These are phyloP conservation scores for Piloderma croceum DNA, from an alignment of 768 basidiomycete genomes.

Conservation along the genomic window DNA sequence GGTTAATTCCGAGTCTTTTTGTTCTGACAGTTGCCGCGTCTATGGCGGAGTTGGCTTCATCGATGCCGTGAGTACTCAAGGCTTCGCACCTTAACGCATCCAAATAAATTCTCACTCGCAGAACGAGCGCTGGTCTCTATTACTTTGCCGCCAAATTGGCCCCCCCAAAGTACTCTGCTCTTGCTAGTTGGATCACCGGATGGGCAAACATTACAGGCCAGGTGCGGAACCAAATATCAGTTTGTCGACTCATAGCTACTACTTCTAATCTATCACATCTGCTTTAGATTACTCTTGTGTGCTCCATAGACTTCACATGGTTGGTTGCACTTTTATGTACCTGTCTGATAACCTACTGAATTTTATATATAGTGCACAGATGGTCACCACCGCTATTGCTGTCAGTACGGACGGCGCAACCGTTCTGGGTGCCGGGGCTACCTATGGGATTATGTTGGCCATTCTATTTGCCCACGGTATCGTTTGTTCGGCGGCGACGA, in stretches of 20 bases:
- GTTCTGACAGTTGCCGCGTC: slow-evolving; percentile 62
- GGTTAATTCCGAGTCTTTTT: slow-evolving; percentile 66
- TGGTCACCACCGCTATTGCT: slow-evolving; percentile 68
- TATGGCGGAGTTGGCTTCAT: slow-evolving; percentile 68
- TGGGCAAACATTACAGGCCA: slow-evolving; percentile 76
- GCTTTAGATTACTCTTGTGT: slow-evolving; percentile 66
- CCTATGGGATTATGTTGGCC: slow-evolving; percentile 60
- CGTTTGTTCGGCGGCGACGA: slow-evolving; percentile 67
- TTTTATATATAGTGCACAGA: slow-evolving; percentile 55
- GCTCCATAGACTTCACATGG: slow-evolving; percentile 72
- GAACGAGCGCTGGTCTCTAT: slow-evolving; percentile 74
- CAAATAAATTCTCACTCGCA: slow-evolving; percentile 17
- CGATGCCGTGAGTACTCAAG: slow-evolving; percentile 59
- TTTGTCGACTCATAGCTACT: too few relatives aligned
- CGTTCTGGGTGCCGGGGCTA: slow-evolving; percentile 51
- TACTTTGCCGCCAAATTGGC: slow-evolving; percentile 76
- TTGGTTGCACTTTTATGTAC: neutral
- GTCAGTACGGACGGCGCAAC: slow-evolving; percentile 51
- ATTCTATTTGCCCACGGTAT: slow-evolving; percentile 64
- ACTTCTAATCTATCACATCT: too few relatives aligned
- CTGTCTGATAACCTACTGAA: too few relatives aligned
- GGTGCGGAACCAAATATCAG: too few relatives aligned
- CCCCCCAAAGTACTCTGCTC: slow-evolving; percentile 50
- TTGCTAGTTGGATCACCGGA: slow-evolving; percentile 64
- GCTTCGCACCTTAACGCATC: neutral